Percentiles rank a stretch among this genome's conserved stretches.
Evolutionary conservation across 768 basidiomycete species (phyloP).

Genomic region (Boletus bicolor): DNA sequence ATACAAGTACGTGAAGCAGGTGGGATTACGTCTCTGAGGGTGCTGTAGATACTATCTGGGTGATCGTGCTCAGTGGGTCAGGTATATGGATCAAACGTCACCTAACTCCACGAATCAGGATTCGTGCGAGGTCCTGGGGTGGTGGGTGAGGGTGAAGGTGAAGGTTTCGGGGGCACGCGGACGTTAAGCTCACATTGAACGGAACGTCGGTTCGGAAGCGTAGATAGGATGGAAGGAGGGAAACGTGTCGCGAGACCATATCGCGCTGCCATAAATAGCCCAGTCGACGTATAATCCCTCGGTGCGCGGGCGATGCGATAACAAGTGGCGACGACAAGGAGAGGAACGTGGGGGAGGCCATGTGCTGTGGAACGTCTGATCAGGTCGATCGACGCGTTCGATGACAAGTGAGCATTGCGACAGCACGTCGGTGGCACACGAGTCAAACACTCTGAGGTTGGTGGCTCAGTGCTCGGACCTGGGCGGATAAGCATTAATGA

Average conservation of each 20-base stretch:
- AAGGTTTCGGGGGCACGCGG: conserved; percentile 4
- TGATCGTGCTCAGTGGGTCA: neutral
- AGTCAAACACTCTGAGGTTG: neutral
- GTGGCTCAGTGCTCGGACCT: neutral
- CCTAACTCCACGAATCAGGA: neutral
- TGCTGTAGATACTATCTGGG: neutral
- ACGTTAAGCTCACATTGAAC: neutral
- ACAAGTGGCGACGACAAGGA: neutral
- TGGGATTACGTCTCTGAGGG: conserved; percentile 14
- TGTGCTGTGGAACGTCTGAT: neutral
- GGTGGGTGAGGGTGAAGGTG: neutral
- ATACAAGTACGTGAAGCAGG: neutral
- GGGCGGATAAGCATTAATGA: conserved; percentile 4
- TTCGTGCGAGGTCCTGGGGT: neutral
- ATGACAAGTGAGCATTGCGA: neutral
- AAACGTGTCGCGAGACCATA: conserved; percentile 8
- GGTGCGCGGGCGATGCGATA: conserved; percentile 10
- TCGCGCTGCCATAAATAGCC: conserved; percentile 13
- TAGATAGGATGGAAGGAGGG: conserved; percentile 12
- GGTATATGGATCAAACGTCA: neutral
- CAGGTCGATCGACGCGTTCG: neutral
- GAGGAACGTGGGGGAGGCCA: neutral
- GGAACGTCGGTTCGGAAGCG: neutral
- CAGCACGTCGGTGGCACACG: neutral
- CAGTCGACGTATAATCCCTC: neutral